Evolutionary conservation across 2,329 filamentous ascomycete species (phyloP), one percentile per base, ranked within the genome.

Genomic region (Fusarium setosum): DNA sequence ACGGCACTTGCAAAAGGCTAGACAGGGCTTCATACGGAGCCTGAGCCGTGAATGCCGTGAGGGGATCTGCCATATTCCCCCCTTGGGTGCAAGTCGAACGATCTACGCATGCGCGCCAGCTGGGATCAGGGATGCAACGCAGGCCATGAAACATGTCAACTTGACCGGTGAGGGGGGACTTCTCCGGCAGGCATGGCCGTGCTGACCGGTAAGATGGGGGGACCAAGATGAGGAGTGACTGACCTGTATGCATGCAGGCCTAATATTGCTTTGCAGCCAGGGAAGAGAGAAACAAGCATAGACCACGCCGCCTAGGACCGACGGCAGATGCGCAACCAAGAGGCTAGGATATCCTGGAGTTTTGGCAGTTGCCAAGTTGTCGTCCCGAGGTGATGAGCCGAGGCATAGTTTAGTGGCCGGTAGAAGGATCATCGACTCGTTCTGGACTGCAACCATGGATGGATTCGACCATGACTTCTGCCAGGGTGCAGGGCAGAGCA

Each of bases 91-190:
- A 29, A 38, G 58, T 67, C 55, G 31, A 66, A 53, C 38, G 67
- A 64, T 68, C 61, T 63, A 56, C 58, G 32, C 31, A 47, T 62
- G 54, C 54, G 29, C 34, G 37, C 38, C 29, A 35, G 24, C 52
- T 50, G 44, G 53, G 58, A 51, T 49, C 64, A 68, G 65, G 61
- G 60, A 63, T 57, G 50, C 13, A 51, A 29, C 35, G 32, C 41
- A 58, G 17, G 52, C 53, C 59, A 68, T 68, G 49, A 44, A 57
- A 60, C 58, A 70, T 68, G 51, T 68, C 64, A 68, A 68, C 44
- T 41, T 59, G 40, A 64, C 67, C 64, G 64, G 67, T 66, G 65
- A 67, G 61, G 58, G 54, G 53, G 41, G 38, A 32, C 44, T 18
- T 56, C 54, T 35, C 53, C 42, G 58, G 54, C 50, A 56, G 64